Base-by-base conservation (phyloP, 1,284 basidiomycete species). In the Cutaneotrichosporon mucoides region DNA sequence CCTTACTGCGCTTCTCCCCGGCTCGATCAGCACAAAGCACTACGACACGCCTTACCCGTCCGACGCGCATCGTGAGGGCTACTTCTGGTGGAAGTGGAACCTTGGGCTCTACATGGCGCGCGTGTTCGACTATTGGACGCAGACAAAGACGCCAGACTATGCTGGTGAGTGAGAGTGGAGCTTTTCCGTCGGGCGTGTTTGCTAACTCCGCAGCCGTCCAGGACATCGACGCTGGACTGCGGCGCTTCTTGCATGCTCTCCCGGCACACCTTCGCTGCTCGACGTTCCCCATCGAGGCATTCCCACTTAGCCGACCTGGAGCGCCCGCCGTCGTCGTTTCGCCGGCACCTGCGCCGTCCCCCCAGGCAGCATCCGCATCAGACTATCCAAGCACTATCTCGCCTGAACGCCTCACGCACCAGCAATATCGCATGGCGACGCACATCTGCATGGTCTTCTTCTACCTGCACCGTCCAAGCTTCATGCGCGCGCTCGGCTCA, bases 381-480 rank as follows among this genome's bases (percentile, higher is more conserved):
- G 59, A 60, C 42, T 60, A 60, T 49, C 49, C 59, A 3, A 13
- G n/a, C 40, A 56, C 59, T 6, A 35, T 60, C 33, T 53, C 55
- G 16, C 34, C 59, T 5, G 59, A 56, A 41, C 59, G 59, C 36
- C 50, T 58, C 11, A 40, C 48, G 24, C 56, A 61, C 47, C 59
- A 61, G 55, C 63, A 61, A 45, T 62, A 59, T 52, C 63, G 63
- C 47, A 56, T 64, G 57, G 63, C 63, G 35, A 64, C 57, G 46
- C 63, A 64, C 52, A 54, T 64, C 51, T 61, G 63, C 56, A 64
- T 64, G 63, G 60, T 64, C 12, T 58, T 64, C 40, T 64, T 64
- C 60, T 64, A 64, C 56, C 57, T 64, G 33, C 63, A 64, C 55
- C 60, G 63, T 2, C 63, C 63, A 7, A 59, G 55, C 57, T 64